These are phyloP conservation scores for Irpex sp. DNA, from an alignment of 1,284 basidiomycete genomes.

Conservation along the genomic window DNA sequence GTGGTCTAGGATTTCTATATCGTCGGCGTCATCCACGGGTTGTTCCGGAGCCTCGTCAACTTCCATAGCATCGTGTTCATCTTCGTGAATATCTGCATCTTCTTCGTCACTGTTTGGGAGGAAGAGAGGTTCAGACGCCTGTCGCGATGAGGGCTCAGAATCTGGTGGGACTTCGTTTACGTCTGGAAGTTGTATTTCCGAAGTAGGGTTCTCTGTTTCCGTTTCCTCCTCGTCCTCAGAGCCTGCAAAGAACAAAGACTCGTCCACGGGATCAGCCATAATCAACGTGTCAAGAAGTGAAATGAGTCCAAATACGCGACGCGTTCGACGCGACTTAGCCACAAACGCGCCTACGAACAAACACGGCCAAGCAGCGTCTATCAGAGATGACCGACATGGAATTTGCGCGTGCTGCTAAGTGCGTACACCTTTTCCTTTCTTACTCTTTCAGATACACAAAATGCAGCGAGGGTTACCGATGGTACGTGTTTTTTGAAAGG, in stretches of 20 bases:
- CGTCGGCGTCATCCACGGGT: too few relatives aligned
- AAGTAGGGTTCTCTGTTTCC: background rate
- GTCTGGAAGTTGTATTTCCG: background rate
- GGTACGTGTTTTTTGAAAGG: constrained; percentile 31
- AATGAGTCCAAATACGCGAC: constrained; percentile 1
- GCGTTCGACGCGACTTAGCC: constrained; percentile 16
- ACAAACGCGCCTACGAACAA: constrained; percentile 22
- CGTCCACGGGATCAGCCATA: constrained; percentile 1
- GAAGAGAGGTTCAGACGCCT: constrained; percentile 32
- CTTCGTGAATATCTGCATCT: constrained; percentile 17
- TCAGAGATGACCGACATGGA: constrained; percentile 3
- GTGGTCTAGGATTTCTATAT: constrained; percentile 21
- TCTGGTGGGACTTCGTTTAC: constrained; percentile 1
- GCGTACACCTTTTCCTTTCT: constrained; percentile 2
- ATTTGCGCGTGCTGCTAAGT: constrained; percentile 4
- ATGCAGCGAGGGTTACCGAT: constrained; percentile 75
- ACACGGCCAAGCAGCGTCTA: constrained; percentile 8
- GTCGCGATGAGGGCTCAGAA: background rate
- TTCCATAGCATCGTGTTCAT: background rate
- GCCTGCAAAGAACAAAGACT: constrained; percentile 32
- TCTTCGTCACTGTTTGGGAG: constrained; percentile 58
- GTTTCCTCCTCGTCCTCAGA: constrained; percentile 28
- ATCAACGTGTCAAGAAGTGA: constrained; percentile 1
- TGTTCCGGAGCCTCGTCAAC: background rate
- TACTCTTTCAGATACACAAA: constrained; percentile 27